phyloP scores from a whole-genome alignment of 78 protist species.

The Chrysochromulina parva region DNA sequence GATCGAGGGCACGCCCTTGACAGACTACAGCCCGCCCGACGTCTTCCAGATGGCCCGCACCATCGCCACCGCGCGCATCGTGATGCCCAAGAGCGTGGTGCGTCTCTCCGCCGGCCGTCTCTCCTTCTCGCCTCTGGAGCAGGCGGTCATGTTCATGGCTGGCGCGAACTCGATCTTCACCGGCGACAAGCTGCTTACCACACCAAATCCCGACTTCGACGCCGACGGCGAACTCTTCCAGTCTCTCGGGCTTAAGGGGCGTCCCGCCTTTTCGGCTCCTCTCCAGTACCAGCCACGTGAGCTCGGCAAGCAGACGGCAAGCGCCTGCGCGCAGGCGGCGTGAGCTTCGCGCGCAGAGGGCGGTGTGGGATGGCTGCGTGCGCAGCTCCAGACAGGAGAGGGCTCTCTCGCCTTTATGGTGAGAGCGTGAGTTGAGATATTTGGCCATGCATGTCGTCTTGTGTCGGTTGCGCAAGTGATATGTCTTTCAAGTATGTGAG shows the following conservation, averaged over 20 bases:
- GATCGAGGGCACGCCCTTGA: conserved; percentile 66
- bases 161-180: conserved; percentile 80
- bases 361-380: no score
- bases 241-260: conserved; percentile 24
- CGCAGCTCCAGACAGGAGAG: no score
- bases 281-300: no score
- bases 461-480: no score
- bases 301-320: no score
- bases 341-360: no score
- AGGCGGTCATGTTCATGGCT: conserved; percentile 62
- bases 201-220: conserved; percentile 50
- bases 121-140: conserved; percentile 46
- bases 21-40: neutral
- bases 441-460: no score
- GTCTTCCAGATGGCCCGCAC: conserved; percentile 56
- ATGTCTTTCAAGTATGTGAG: no score
- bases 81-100: conserved; percentile 60
- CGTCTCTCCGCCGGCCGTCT: conserved; percentile 75
- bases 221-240: conserved; percentile 51
- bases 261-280: no score
- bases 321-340: no score
- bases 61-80: conserved; percentile 72
- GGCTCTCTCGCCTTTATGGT: no score
- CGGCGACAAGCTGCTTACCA: conserved; percentile 72
- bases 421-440: no score